Base-by-base conservation (phyloP, 176 grass and related monocot genomes). In the Oryza officinalis region DNA sequence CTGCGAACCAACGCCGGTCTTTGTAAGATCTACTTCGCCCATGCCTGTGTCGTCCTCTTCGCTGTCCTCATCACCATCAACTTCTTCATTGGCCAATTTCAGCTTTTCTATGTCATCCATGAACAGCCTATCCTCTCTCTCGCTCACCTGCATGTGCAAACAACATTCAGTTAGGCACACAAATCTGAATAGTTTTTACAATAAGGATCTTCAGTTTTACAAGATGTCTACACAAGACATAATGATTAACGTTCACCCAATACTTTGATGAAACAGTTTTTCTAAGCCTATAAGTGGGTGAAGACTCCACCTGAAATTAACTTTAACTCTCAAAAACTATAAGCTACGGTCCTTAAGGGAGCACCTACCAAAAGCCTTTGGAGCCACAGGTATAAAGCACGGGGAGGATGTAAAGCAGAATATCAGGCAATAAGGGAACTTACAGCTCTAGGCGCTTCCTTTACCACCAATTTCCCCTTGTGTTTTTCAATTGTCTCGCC, bases 371-470 rank as follows among this genome's bases (percentile, higher is more conserved):
- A 47, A 47, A 47, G 11, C 13, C 11, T 15, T 47, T 47, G 45
- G 45, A 47, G 45, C 45, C 45, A 47, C 15, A 47, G 13, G 45
- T 15, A 47, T 10, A 47, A 47, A 47, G 13, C 45, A 47, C 10
- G 2, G 45, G 45, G 13, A 47, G 45, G 45, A 47, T 47, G 45
- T 47, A 47, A 47, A 47, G 45, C 45, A 47, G 45, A 47, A 47
- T 76, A 23, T 38, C 28, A 35, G 28, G 9, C 30, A 41, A 44
- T 4, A 6, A 67, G 13, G 33, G 4, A 84, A 74, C 89, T 94
- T 89, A 94, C 89, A 54, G 86, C 92, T 91, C 92, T 91, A 14
- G 92, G 83, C 63, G 79, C 86, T 85, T 94, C 92, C 83, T 94
- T 91, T 26, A 94, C 80, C 32, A 83, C 52, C 69, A 91, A 81